A percentile compares a stretch with the other conserved stretches of the same genome.
Evolutionary conservation across 164 flowering plant species (phyloP).

Genomic region (Annona cherimola): DNA sequence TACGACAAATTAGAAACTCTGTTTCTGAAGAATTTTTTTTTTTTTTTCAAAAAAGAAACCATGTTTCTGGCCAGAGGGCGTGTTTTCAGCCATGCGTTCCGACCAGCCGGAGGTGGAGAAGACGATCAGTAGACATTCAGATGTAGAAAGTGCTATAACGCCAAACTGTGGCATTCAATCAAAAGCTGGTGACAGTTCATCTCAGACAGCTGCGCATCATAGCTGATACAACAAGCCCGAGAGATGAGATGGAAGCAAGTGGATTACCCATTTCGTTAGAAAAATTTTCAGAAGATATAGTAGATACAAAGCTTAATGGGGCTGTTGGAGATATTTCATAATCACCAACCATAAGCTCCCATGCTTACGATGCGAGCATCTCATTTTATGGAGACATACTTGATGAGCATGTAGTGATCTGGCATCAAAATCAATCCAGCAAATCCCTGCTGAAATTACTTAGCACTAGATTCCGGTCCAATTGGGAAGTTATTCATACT

Average conservation of each 20-base stretch:
- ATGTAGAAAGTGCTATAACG: conserved; percentile 6
- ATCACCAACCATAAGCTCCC: conserved; percentile 33
- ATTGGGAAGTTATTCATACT: conserved; percentile 13
- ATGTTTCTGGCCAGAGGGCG: no score
- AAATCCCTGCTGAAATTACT: conserved; percentile 8
- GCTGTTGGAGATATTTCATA: conserved; percentile 17
- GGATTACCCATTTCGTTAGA: conserved; percentile 13
- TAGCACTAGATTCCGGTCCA: conserved; percentile 17
- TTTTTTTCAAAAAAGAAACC: no score
- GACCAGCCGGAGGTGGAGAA: no score
- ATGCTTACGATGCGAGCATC: conserved; percentile 55
- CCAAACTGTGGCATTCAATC: conserved; percentile 12
- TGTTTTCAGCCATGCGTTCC: no score
- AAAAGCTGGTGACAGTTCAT: conserved; percentile 10
- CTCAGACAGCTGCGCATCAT: conserved; percentile 10
- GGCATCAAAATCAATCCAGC: conserved; percentile 14
- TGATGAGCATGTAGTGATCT: conserved; percentile 37
- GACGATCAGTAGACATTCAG: neutral
- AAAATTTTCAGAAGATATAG: conserved; percentile 20
- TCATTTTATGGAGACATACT: conserved; percentile 50
- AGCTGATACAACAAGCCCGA: conserved; percentile 17
- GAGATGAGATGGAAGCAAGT: conserved; percentile 22
- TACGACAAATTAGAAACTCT: no score
- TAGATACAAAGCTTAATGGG: conserved; percentile 14
- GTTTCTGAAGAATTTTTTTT: no score